Evolutionary conservation across 139 green algal genomes (phyloP), one percentile per base, ranked within the genome.

Genomic region (Tetratostichococcus sp.): DNA sequence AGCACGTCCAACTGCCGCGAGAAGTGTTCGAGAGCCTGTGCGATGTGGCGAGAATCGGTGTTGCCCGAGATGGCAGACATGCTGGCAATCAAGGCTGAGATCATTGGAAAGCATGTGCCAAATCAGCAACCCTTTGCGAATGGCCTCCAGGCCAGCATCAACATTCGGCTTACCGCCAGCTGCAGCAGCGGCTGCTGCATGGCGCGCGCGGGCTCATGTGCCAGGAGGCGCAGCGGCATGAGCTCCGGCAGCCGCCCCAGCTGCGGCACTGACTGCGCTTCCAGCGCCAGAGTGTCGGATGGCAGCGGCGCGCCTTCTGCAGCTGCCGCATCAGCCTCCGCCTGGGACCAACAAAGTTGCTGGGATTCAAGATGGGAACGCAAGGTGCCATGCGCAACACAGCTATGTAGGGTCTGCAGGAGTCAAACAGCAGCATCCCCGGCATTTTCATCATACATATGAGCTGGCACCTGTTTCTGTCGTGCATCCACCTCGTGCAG

Each of bases 171-270:
- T 25, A 72, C 86, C 74, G 85, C 74, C 70, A 86, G 69, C 33
- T 58, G 74, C 39, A 85, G 59, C 33, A 91, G 72, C 42, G 71
- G 68, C 75, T 87, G 76, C 86, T 90, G 86, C 69, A 86, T 67
- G 28, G 22, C 68, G 30, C 77, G 78, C 4, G 70, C 70, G 3
- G 39, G 42, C 21, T 39, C 69, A 30, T 77, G 73, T 25, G 39
- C 42, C 78, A 86, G 71, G 17, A 83, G 69, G 23, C 62, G 66
- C 23, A 80, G 26, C 5, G 80, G 80, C 71, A 86, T 65, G 28
- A 70, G 25, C 39, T 82, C 73, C 22, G 67, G 78, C 70, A 88
- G 73, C 30, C 59, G 35, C 28, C 71, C 73, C 30, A 69, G 42
- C 32, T 85, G 77, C 8, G 65, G 65, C n/a, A 69, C 16, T 74